A percentile compares a stretch with the other conserved stretches of the same genome.
These are phyloP conservation scores for Hypoxylon perforatum DNA, from an alignment of 495 filamentous ascomycete species.

Conservation along the genomic window DNA sequence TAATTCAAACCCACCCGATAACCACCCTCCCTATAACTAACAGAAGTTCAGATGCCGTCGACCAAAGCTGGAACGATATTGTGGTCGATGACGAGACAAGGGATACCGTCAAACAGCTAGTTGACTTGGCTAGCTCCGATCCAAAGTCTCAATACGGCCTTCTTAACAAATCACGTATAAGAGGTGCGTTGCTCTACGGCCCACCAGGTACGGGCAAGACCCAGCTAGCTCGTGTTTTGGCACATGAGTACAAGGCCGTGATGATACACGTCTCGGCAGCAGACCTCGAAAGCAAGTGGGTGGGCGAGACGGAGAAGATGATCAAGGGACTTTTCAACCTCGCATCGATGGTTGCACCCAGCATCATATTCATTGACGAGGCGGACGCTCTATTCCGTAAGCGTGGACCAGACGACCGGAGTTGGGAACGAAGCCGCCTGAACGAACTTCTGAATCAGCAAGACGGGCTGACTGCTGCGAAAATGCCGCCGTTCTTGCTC, in stretches of 20 bases:
- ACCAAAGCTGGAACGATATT: constrained; percentile 16
- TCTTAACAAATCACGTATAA: constrained; percentile 9
- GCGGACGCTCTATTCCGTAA: constrained; percentile 34
- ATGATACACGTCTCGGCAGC: constrained; percentile 32
- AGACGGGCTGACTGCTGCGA: constrained; percentile 18
- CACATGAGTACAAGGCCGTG: constrained; percentile 13
- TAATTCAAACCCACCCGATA: not conserved
- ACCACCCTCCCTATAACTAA: too few species aligned
- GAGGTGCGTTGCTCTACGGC: constrained; percentile 48
- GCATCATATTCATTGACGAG: constrained; percentile 44
- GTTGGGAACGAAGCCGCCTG: constrained; percentile 14
- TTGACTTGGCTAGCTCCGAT: constrained; percentile 6
- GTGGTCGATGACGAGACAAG: constrained; percentile 11
- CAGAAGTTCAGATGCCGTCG: not conserved
- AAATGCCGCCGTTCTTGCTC: constrained; percentile 28
- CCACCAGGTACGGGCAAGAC: constrained; percentile 37
- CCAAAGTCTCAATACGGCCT: constrained; percentile 19
- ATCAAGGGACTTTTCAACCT: constrained; percentile 36
- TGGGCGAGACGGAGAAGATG: constrained; percentile 33
- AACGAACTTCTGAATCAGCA: constrained; percentile 32
- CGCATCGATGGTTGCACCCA: constrained; percentile 25
- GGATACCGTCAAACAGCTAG: constrained; percentile 10
- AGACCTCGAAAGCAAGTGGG: constrained; percentile 10
- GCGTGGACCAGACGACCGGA: not conserved
- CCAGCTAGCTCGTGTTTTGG: constrained; percentile 18